Evolutionary conservation across 768 basidiomycete genomes (phyloP), one percentile per base, ranked within the genome.

Genomic region (Stropharia rugosoannulata): DNA sequence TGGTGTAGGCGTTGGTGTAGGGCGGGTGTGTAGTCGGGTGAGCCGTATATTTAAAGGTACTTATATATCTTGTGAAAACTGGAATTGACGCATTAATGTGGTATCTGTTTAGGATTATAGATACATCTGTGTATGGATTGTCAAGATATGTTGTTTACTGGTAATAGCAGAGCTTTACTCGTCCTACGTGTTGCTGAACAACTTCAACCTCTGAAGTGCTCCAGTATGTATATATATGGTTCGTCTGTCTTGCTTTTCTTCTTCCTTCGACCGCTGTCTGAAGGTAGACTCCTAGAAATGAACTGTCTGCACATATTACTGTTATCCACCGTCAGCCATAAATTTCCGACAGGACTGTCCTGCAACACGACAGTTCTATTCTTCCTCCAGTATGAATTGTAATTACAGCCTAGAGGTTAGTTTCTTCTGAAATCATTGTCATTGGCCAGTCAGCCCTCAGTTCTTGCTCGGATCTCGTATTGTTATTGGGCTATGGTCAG

Each of bases 1-100:
- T 12, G 90, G 85, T 0, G 75, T 90, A 3, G 79, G 77, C 0
- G 62, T 87, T 5, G 90, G 87, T 1, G 75, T 83, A 9, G 69
- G 70, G 49, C 73, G 82, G 61, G 71, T 85, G 9, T 63, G 67
- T 9, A 32, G 50, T 13, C 55, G 58, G 49, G 43, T 66, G 47
- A 43, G 50, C 19, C 53, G 46, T 51, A 44, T 59, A 44, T 60
- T 59, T 53, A 54, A 51, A 45, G 48, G 57, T 47, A 25, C 16
- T 25, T 44, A 32, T 1, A 6, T 32, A 6, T 4, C 5, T 32
- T 32, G 9, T 6, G 5, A 10, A 6, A 32, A 32, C 9, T 7
- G 6, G 29, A 32, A 7, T 40, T 25, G 15, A 12, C 18, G 25
- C 2, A 7, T 2, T 50, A 40, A 11, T 27, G 10, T 1, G 16